Percentiles rank a stretch among this genome's conserved stretches.
These are phyloP conservation scores for Psilocybe cubensis DNA, from an alignment of 768 basidiomycete species.

Conservation along the genomic window DNA sequence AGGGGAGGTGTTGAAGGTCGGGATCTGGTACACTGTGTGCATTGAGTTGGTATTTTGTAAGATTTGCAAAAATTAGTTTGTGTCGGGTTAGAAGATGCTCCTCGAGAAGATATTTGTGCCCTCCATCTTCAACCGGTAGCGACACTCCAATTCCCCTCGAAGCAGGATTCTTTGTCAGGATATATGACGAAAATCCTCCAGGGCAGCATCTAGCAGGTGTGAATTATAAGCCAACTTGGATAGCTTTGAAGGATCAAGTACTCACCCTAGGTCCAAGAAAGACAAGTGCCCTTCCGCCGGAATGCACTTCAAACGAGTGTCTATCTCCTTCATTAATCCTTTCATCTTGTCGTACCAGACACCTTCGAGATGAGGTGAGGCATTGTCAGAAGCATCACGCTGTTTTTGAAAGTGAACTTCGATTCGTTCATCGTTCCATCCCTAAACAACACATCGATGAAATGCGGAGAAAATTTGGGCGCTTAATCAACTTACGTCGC, in stretches of 20 bases:
- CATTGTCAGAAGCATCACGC: constrained; percentile 2
- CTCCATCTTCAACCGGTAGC: constrained; percentile 8
- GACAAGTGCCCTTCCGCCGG: neutral
- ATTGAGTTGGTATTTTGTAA: constrained; percentile 2
- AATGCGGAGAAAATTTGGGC: neutral
- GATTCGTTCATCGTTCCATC: constrained; percentile 4
- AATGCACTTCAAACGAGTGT: neutral
- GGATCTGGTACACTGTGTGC: neutral
- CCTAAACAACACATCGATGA: constrained; percentile 3
- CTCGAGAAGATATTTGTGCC: constrained; percentile 6
- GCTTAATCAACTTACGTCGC: neutral
- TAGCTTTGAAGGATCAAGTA: no score
- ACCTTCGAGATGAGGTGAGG: neutral
- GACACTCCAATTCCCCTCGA: constrained; percentile 6
- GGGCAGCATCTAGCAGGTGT: constrained; percentile 10
- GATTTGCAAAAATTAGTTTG: neutral
- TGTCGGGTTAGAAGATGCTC: neutral
- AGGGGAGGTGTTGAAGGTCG: neutral
- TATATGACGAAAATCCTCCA: constrained; percentile 12
- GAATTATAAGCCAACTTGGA: neutral
- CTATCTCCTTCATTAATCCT: constrained; percentile 4
- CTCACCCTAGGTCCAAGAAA: constrained; percentile 11
- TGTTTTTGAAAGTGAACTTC: neutral
- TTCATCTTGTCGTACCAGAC: constrained; percentile 7
- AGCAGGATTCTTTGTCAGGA: neutral